phyloP scores from a whole-genome alignment of 371 early-diverging fungal species.

The Mortierella sp. region DNA sequence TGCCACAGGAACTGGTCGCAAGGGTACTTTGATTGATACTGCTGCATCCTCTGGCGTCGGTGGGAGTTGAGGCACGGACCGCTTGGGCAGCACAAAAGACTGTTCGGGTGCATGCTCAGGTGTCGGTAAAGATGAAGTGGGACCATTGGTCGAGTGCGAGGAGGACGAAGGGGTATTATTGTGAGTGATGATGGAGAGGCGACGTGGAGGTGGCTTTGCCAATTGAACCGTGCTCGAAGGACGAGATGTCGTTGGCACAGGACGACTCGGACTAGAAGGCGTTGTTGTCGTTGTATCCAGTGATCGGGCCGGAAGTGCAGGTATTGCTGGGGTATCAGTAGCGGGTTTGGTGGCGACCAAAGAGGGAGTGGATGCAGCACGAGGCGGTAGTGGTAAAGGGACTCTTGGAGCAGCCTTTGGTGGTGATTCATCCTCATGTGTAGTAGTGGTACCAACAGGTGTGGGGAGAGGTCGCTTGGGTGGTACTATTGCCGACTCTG shows the following conservation, averaged over 20 bases:
- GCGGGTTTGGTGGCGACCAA: background rate
- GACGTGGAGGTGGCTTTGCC: constrained; percentile 2
- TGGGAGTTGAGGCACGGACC: background rate
- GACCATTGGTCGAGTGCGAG: background rate
- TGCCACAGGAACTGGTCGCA: background rate
- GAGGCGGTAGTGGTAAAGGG: background rate
- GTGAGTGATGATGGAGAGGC: background rate
- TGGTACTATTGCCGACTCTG: background rate
- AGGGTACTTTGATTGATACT: background rate
- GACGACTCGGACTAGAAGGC: background rate
- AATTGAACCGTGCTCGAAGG: background rate
- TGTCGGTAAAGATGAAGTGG: background rate
- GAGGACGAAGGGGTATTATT: background rate
- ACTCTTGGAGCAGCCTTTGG: background rate
- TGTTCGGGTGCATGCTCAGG: background rate
- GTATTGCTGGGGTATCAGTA: background rate
- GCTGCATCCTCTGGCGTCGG: background rate
- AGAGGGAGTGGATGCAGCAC: background rate
- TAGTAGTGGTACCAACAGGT: constrained; percentile 14
- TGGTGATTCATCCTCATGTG: background rate
- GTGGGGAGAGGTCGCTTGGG: constrained; percentile 29
- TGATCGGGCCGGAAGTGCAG: background rate
- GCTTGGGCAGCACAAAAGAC: background rate
- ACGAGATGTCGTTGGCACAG: background rate
- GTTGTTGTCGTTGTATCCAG: background rate